phyloP scores from a whole-genome alignment of 768 basidiomycete genomes.

The Auricularia heimuer region DNA sequence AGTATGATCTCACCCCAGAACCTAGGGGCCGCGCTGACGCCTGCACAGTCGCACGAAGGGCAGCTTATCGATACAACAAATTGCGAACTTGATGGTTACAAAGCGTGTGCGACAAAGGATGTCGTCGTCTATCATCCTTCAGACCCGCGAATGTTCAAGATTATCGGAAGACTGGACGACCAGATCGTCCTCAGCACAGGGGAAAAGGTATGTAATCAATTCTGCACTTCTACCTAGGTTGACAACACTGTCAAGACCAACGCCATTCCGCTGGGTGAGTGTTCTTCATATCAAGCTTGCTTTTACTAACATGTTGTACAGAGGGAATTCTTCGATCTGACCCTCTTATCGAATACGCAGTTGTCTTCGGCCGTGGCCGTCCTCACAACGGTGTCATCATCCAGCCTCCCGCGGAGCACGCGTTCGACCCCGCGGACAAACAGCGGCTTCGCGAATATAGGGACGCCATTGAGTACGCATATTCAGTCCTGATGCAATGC shows the following conservation, averaged over 20 bases:
- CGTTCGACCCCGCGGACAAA: slow-evolving; percentile 23
- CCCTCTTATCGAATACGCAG: slow-evolving; percentile 8
- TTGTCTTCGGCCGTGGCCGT: slow-evolving; percentile 22
- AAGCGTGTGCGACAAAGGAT: slow-evolving; percentile 8
- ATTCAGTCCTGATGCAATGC: background rate
- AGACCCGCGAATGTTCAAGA: slow-evolving; percentile 24
- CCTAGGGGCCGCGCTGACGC: too few species aligned
- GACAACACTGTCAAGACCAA: slow-evolving; percentile 20
- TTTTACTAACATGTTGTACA: slow-evolving; percentile 11
- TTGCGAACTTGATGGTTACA: slow-evolving; percentile 19
- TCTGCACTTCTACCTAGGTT: too few species aligned
- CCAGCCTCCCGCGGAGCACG: slow-evolving; percentile 25
- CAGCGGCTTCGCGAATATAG: slow-evolving; percentile 20
- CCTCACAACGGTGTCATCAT: slow-evolving; percentile 27
- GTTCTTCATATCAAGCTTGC: too few species aligned
- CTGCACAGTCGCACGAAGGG: slow-evolving; percentile 1
- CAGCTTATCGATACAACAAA: slow-evolving; percentile 22
- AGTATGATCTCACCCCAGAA: background rate
- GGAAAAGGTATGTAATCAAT: slow-evolving; percentile 29
- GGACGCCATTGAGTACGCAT: background rate
- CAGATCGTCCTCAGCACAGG: slow-evolving; percentile 34
- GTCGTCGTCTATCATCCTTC: slow-evolving; percentile 17
- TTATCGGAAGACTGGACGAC: slow-evolving; percentile 32
- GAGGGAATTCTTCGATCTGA: slow-evolving; percentile 11
- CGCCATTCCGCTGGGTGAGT: slow-evolving; percentile 22